Conservation (phyloP, 257 asterid genomes). For the Linderniella brevidens region DNA sequence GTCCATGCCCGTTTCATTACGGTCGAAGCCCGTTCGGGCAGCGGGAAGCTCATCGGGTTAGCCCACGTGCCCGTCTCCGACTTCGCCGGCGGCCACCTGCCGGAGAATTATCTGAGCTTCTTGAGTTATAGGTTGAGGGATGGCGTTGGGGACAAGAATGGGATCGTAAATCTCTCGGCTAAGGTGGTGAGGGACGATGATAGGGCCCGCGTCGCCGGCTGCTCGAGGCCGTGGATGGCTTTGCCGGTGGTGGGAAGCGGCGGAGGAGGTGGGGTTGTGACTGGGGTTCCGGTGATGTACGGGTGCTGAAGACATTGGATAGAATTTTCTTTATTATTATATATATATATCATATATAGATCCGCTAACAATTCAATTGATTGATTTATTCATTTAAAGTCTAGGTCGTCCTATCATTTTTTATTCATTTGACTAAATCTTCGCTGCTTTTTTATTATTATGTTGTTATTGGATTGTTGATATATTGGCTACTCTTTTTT, state of each 20-base stretch:
- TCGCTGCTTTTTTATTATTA: too few relatives aligned
- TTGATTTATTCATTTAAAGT: too few relatives aligned
- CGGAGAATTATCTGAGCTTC: constrained; percentile 44
- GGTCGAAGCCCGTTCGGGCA: constrained; percentile 40
- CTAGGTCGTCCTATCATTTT: too few relatives aligned
- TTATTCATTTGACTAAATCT: too few relatives aligned
- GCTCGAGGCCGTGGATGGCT: constrained; percentile 15
- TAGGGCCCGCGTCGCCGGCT: constrained; percentile 3
- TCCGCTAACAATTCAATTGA: too few relatives aligned
- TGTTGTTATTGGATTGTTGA: too few relatives aligned
- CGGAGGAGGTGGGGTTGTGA: constrained; percentile 17
- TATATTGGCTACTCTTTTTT: too few relatives aligned
- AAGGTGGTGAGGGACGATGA: constrained; percentile 15
- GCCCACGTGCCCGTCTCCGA: constrained; percentile 51
- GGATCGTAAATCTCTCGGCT: constrained; percentile 59
- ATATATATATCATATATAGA: too few relatives aligned
- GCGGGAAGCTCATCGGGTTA: constrained; percentile 21
- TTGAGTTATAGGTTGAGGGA: constrained; percentile 70
- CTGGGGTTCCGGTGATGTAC: constrained; percentile 46
- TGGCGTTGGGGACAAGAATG: constrained; percentile 35
- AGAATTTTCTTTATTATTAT: too few relatives aligned
- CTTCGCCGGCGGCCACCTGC: constrained; percentile 44
- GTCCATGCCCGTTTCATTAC: constrained; percentile 25
- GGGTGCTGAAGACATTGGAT: not conserved
- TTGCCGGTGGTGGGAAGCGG: constrained; percentile 9